Evolutionary conservation across 345 rosid species (phyloP).

Genomic region (Populus davidiana): DNA sequence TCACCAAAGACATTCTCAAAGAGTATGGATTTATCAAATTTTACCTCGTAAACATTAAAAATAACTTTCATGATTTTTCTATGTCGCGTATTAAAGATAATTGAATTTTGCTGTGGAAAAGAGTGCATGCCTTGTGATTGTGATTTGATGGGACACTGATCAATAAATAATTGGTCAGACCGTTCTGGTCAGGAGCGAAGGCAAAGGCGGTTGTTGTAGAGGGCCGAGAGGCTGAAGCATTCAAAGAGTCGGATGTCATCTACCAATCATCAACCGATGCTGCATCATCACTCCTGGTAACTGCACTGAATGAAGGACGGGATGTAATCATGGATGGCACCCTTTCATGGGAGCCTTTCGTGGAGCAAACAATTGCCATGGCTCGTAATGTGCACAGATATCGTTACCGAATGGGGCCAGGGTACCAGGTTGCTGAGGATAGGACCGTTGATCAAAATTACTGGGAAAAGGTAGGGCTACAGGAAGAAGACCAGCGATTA

Average conservation of each 20-base stretch:
- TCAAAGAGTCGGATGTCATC: slow-evolving; percentile 89
- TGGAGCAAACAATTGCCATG: slow-evolving; percentile 85
- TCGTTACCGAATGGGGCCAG: slow-evolving; percentile 86
- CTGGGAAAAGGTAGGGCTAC: slow-evolving; percentile 72
- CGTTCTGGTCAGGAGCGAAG: slow-evolving; percentile 82
- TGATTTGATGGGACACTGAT: not conserved
- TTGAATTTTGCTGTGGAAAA: too few relatives aligned
- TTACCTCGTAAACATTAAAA: too few relatives aligned
- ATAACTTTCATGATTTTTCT: too few relatives aligned
- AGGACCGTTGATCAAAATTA: slow-evolving; percentile 68
- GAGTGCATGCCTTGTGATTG: not conserved
- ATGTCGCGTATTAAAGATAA: too few relatives aligned
- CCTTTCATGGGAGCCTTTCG: slow-evolving; percentile 84
- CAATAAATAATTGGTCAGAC: slow-evolving; percentile 35
- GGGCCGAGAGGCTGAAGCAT: slow-evolving; percentile 59
- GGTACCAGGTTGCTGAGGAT: slow-evolving; percentile 57
- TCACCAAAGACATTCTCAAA: slow-evolving; percentile 79
- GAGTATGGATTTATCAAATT: slow-evolving; percentile 43
- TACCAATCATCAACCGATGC: slow-evolving; percentile 22
- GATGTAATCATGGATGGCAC: slow-evolving; percentile 98
- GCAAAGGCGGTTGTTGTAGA: slow-evolving; percentile 76
- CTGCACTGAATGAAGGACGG: slow-evolving; percentile 86
- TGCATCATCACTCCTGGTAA: slow-evolving; percentile 65
- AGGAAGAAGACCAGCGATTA: slow-evolving; percentile 31
- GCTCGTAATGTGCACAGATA: slow-evolving; percentile 77